Evolutionary conservation across 2,329 filamentous ascomycete species (phyloP).

Genomic region (Emergomyces pasteurianus): DNA sequence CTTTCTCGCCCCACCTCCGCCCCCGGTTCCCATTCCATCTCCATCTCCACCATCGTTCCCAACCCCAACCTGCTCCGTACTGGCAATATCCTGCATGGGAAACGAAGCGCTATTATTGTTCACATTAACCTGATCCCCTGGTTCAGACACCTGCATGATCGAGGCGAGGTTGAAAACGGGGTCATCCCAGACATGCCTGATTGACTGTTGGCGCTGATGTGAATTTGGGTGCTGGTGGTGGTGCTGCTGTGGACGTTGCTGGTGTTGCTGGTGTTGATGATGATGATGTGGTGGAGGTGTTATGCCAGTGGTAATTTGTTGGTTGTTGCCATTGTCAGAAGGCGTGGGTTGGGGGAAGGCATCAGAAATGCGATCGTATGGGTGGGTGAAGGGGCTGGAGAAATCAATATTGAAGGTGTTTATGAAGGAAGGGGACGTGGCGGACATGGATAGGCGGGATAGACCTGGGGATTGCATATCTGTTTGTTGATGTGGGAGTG

Average conservation of each 20-base stretch:
- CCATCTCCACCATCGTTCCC: neutral
- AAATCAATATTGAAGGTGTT: constrained; percentile 5
- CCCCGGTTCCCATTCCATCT: neutral
- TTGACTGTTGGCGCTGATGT: neutral
- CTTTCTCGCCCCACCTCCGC: neutral
- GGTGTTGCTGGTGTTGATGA: neutral
- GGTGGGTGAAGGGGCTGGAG: constrained; percentile 2
- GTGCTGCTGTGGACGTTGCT: neutral
- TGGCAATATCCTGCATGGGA: neutral
- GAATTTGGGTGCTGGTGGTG: neutral
- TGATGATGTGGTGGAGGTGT: neutral
- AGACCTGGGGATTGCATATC: neutral
- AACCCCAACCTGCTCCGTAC: neutral
- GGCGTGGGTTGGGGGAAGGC: neutral
- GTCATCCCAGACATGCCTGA: constrained; percentile 3
- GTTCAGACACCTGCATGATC: neutral
- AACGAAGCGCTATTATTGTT: neutral
- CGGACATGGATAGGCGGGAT: neutral
- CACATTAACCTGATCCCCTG: neutral
- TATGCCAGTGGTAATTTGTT: neutral
- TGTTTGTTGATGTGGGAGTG: neutral
- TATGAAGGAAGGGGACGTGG: neutral
- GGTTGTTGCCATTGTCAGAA: neutral
- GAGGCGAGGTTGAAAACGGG: constrained; percentile 4
- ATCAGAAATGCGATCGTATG: neutral